A percentile compares a stretch with the other conserved stretches of the same genome.
These are phyloP conservation scores for Colletotrichum musicola DNA, from an alignment of 2,329 filamentous ascomycete genomes.

Conservation along the genomic window DNA sequence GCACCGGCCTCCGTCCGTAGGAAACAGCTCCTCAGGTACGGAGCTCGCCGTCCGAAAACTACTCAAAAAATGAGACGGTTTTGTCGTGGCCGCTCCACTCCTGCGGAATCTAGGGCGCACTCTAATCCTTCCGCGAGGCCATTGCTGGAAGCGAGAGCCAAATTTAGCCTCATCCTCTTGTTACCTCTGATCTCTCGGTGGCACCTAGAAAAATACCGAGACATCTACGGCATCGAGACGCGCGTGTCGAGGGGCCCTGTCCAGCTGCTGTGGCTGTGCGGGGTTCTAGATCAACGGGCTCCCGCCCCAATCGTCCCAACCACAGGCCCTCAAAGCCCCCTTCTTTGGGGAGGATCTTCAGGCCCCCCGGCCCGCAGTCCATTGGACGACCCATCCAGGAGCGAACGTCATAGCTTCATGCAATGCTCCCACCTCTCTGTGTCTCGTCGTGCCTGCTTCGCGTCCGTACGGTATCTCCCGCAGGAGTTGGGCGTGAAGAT, in stretches of 20 bases:
- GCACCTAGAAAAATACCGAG: background rate
- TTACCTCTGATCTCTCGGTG: background rate
- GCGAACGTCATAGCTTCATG: conserved; percentile 28
- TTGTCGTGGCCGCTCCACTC: background rate
- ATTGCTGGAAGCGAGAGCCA: background rate
- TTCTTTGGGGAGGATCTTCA: conserved; percentile 19
- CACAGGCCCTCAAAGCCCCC: background rate
- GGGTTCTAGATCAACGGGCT: conserved; percentile 16
- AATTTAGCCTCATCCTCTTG: too few relatives aligned
- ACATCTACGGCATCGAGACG: background rate
- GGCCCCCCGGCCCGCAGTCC: conserved; percentile 13
- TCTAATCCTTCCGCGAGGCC: background rate
- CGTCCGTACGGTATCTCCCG: too few relatives aligned
- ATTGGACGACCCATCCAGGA: conserved; percentile 28
- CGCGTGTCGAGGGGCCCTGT: conserved; percentile 1
- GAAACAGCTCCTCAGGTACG: background rate
- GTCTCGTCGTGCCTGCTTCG: background rate
- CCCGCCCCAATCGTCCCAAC: conserved; percentile 26
- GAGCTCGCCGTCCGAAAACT: background rate
- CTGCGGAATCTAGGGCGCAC: background rate
- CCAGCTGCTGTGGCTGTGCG: conserved; percentile 31
- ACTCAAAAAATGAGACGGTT: background rate
- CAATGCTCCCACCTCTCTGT: background rate
- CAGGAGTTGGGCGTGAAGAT: background rate
- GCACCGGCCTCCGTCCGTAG: background rate